Conservation (phyloP, 179 eudicot species). For the Actinidia arguta region DNA sequence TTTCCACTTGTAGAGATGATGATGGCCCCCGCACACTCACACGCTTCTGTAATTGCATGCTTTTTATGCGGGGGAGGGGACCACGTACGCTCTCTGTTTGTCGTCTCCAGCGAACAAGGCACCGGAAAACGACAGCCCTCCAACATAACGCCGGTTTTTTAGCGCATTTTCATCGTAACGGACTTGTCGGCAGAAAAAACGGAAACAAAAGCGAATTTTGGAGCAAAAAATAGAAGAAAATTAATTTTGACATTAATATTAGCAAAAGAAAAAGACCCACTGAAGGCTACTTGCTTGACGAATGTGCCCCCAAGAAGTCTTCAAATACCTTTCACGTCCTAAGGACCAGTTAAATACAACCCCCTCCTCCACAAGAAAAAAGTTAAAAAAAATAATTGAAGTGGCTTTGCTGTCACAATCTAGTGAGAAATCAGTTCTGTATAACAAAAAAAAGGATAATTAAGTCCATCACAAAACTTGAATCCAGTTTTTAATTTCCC, state of each 20-base stretch:
- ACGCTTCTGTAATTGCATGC: neutral
- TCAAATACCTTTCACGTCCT: neutral
- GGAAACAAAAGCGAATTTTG: neutral
- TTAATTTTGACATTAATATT: neutral
- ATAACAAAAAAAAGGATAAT: no score
- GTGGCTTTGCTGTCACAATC: no score
- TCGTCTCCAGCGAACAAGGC: no score
- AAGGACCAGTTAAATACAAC: no score
- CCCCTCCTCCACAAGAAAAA: no score
- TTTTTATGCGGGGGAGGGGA: neutral
- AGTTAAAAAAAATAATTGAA: no score
- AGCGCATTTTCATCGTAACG: neutral
- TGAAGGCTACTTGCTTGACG: neutral
- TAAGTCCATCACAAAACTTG: no score
- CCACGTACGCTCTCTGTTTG: constrained; percentile 13
- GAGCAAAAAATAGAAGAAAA: no score
- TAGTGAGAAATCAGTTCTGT: no score
- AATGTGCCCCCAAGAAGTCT: neutral
- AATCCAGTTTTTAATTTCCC: no score
- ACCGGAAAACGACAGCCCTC: neutral
- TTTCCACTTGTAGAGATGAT: neutral
- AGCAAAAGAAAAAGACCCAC: neutral
- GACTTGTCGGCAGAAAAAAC: neutral
- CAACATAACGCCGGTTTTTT: neutral
- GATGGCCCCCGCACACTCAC: constrained; percentile 7